A percentile compares a stretch with the other conserved stretches of the same genome.
phyloP scores from a whole-genome alignment of 768 basidiomycete genomes.

The Xerocomellus dryophilus region DNA sequence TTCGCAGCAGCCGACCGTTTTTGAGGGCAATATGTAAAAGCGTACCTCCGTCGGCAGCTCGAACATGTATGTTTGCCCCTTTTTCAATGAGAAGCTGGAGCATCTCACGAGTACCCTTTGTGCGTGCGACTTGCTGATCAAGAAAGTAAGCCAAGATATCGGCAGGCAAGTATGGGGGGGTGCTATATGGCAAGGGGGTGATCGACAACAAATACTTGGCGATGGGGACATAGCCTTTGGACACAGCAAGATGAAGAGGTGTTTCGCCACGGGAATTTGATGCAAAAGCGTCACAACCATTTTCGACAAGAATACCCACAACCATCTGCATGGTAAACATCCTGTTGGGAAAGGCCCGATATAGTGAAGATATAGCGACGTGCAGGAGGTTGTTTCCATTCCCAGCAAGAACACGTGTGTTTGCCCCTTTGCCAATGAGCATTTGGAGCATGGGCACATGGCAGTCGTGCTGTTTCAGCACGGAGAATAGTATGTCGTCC shows the following conservation, averaged over 20 bases:
- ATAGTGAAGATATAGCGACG: neutral
- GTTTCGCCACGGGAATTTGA: neutral
- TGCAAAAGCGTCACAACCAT: conserved; percentile 2
- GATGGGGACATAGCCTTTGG: neutral
- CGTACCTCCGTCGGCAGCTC: neutral
- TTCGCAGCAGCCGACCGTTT: too few relatives aligned
- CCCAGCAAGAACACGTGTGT: neutral
- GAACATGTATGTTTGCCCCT: neutral
- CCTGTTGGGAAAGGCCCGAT: too few relatives aligned
- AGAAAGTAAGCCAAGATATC: neutral
- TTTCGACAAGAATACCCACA: neutral
- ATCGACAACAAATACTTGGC: neutral
- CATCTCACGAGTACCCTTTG: neutral
- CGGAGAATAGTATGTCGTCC: conserved; percentile 3
- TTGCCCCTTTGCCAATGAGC: neutral
- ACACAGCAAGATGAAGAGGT: conserved; percentile 5
- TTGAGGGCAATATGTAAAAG: conserved; percentile 1
- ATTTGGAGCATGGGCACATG: neutral
- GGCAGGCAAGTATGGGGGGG: neutral
- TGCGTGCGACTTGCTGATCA: too few relatives aligned
- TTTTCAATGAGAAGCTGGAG: neutral
- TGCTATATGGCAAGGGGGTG: neutral
- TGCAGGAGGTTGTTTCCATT: conserved; percentile 3
- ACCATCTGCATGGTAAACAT: too few relatives aligned
- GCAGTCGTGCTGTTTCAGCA: neutral